A percentile compares a stretch with the other conserved stretches of the same genome.
Conservation (phyloP, 2,329 filamentous ascomycete genomes). For the Monilinia vaccinii-corymbosi region DNA sequence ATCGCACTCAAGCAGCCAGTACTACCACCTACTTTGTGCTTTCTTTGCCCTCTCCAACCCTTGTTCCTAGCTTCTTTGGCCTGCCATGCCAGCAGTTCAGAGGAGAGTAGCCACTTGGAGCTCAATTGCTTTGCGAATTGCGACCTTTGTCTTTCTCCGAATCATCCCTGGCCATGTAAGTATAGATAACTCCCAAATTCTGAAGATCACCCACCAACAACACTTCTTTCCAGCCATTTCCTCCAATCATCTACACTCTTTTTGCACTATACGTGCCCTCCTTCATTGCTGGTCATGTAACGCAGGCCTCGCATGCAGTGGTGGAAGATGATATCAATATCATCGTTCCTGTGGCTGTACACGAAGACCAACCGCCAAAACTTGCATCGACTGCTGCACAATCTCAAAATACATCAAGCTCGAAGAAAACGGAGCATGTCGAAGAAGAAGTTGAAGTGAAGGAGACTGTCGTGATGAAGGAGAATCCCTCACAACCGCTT, state of each 20-base stretch:
- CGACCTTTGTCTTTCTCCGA: conserved; percentile 50
- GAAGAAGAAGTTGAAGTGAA: conserved; percentile 49
- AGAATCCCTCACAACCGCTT: conserved; percentile 47
- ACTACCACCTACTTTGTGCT: background rate
- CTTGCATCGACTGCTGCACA: conserved; percentile 22
- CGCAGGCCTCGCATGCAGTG: conserved; percentile 47
- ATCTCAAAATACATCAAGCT: conserved; percentile 20
- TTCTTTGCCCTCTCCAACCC: background rate
- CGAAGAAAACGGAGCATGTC: conserved; percentile 31
- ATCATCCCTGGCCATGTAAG: conserved; percentile 37
- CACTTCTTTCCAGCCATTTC: conserved; percentile 25
- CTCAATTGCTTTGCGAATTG: conserved; percentile 42
- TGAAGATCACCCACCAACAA: background rate
- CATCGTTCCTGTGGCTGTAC: conserved; percentile 39
- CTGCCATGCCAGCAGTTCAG: conserved; percentile 1
- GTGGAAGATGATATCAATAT: conserved; percentile 51
- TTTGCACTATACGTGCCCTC: conserved; percentile 58
- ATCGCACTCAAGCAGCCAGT: background rate
- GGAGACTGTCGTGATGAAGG: conserved; percentile 51
- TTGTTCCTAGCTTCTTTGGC: background rate
- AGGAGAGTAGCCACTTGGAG: conserved; percentile 27
- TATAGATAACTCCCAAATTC: conserved; percentile 2
- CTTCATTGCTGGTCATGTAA: conserved; percentile 50
- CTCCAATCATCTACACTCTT: conserved; percentile 45
- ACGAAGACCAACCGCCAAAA: conserved; percentile 29